phyloP scores from a whole-genome alignment of 2,329 filamentous ascomycete species.

The Diaporthe citri region DNA sequence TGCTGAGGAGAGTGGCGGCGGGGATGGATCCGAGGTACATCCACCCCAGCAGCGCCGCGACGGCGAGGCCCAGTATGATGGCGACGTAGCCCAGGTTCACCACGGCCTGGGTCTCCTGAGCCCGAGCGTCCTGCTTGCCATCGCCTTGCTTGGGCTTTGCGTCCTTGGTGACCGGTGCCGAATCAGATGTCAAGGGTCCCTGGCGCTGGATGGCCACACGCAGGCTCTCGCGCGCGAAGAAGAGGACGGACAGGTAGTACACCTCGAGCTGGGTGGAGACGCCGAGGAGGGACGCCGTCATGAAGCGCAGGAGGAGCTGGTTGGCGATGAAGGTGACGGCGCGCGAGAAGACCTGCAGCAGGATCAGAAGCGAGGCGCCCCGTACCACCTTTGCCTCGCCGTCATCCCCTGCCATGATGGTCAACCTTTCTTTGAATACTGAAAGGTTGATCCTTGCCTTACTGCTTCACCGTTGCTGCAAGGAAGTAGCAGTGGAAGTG shows the following conservation, averaged over 20 bases:
- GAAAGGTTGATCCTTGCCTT: neutral
- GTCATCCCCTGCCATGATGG: conserved; percentile 34
- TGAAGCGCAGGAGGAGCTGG: conserved; percentile 87
- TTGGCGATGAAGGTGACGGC: conserved; percentile 92
- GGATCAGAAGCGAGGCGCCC: conserved; percentile 87
- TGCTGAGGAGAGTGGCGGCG: conserved; percentile 62
- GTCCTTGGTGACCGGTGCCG: neutral
- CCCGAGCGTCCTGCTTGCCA: conserved; percentile 42
- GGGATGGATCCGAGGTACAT: conserved; percentile 72
- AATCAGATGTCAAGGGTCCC: conserved; percentile 49
- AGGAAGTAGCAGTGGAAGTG: neutral
- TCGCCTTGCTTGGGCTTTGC: conserved; percentile 41
- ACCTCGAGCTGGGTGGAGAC: conserved; percentile 92
- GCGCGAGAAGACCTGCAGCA: conserved; percentile 89
- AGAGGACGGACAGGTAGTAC: conserved; percentile 92
- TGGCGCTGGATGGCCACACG: conserved; percentile 92
- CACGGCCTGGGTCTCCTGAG: conserved; percentile 74
- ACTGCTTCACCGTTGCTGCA: neutral
- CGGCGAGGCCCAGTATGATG: conserved; percentile 31
- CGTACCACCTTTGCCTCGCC: conserved; percentile 59
- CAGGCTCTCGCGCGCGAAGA: conserved; percentile 92
- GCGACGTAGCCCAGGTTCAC: conserved; percentile 69
- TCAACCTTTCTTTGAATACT: neutral
- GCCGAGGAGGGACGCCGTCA: conserved; percentile 88
- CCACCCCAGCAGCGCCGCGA: conserved; percentile 69